These are phyloP conservation scores for Zygosaccharomyces pseudorouxii DNA, from an alignment of 805 yeast genomes.

Conservation along the genomic window DNA sequence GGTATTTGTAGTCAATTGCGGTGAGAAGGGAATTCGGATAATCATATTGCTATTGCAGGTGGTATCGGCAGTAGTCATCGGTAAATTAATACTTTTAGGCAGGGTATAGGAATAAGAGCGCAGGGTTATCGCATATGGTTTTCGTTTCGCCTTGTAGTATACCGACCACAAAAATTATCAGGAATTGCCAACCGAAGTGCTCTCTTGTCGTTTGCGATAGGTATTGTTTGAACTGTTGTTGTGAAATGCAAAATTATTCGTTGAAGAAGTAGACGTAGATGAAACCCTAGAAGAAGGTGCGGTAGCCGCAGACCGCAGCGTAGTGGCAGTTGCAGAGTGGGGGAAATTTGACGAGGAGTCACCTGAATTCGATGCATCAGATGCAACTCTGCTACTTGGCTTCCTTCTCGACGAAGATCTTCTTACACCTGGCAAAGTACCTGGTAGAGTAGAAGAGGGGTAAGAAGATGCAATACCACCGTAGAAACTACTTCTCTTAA, in stretches of 20 bases:
- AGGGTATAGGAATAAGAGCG: too few species aligned
- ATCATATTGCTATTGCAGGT: too few species aligned
- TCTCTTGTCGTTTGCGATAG: background rate
- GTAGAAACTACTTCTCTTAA: slow-evolving; percentile 28
- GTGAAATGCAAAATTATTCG: background rate
- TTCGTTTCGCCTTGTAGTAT: background rate
- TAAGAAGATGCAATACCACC: slow-evolving; percentile 20
- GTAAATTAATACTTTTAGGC: too few species aligned
- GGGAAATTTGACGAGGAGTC: slow-evolving; percentile 14
- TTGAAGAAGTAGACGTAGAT: slow-evolving; percentile 4
- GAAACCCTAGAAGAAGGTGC: slow-evolving; percentile 12
- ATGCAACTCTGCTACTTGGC: slow-evolving; percentile 9
- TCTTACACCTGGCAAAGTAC: slow-evolving; percentile 23
- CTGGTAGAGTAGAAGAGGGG: slow-evolving; percentile 14
- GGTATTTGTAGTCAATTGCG: too few species aligned
- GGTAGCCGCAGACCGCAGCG: slow-evolving; percentile 7
- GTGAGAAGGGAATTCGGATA: too few species aligned
- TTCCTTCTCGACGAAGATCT: slow-evolving; percentile 22
- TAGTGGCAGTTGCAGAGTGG: background rate
- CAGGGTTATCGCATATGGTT: background rate
- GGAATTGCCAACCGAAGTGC: background rate
- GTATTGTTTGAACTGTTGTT: background rate
- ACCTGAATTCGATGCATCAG: slow-evolving; percentile 10
- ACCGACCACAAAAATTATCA: background rate
- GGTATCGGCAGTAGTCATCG: too few species aligned